Evolutionary conservation across 2,329 filamentous ascomycete species (phyloP).

Genomic region (Colletotrichum cereale): DNA sequence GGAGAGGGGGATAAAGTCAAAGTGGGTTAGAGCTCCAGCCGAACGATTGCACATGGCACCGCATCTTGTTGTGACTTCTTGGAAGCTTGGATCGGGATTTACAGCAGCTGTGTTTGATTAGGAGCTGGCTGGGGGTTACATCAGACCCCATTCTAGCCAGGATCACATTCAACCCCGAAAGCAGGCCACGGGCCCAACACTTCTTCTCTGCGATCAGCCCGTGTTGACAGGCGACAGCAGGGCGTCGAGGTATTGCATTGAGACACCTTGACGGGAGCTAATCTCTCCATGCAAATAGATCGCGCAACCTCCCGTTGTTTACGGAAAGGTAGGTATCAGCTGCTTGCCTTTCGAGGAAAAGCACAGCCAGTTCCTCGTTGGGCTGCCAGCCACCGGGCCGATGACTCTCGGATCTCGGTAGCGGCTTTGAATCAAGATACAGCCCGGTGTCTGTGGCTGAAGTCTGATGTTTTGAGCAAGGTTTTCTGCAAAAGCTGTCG

Average conservation of each 20-base stretch:
- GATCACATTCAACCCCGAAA: conserved; percentile 1
- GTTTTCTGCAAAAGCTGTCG: conserved; percentile 1
- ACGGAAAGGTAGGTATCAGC: background rate
- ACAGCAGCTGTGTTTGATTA: background rate
- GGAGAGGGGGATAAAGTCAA: too few relatives aligned
- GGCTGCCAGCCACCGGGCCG: conserved; percentile 5
- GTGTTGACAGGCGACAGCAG: background rate
- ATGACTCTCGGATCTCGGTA: conserved; percentile 1
- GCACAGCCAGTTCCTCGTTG: background rate
- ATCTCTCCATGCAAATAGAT: background rate
- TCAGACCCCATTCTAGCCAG: background rate
- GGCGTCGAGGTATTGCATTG: background rate
- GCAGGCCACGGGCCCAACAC: background rate
- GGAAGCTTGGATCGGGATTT: background rate
- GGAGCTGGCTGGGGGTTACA: background rate
- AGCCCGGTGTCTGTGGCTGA: conserved; percentile 16
- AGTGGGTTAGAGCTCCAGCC: conserved; percentile 2
- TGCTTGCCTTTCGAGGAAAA: background rate
- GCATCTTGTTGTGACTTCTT: background rate
- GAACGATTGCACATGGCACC: conserved; percentile 14
- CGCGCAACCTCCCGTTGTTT: background rate
- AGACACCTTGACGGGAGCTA: background rate
- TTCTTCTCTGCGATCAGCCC: background rate
- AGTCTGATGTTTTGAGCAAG: background rate
- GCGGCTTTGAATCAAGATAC: conserved; percentile 2